A percentile compares a stretch with the other conserved stretches of the same genome.
phyloP scores from a whole-genome alignment of 371 early-diverging fungal species.

The Rhizopus delemar region DNA sequence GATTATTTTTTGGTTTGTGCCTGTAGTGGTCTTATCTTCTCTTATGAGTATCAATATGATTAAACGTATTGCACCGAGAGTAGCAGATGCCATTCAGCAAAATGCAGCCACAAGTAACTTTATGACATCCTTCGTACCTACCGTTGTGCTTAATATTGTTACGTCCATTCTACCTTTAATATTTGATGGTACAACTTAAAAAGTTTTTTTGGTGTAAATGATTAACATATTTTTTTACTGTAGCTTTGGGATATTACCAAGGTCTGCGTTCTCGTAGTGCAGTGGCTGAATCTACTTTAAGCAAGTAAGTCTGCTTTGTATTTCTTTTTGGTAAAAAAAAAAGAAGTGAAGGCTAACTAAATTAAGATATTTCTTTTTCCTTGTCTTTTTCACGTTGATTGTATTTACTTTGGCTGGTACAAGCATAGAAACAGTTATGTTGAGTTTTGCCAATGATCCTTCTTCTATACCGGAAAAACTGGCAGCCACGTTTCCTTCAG shows the following conservation, averaged over 20 bases:
- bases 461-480: slow-evolving; percentile 61
- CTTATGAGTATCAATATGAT: slow-evolving; percentile 50
- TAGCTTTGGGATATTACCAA: slow-evolving; percentile 45
- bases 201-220: background rate
- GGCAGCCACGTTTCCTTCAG: slow-evolving; percentile 60
- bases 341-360: no score
- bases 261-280: slow-evolving; percentile 46
- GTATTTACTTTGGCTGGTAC: slow-evolving; percentile 81
- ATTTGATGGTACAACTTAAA: slow-evolving; percentile 37
- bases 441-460: slow-evolving; percentile 57
- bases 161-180: slow-evolving; percentile 67
- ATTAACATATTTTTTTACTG: background rate
- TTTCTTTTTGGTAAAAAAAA: no score
- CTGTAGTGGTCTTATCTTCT: slow-evolving; percentile 51
- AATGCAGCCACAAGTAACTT: slow-evolving; percentile 38
- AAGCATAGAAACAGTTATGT: slow-evolving; percentile 60
- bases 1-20: slow-evolving; percentile 47
- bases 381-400: slow-evolving; percentile 86
- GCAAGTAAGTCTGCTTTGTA: slow-evolving; percentile 34
- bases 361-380: slow-evolving; percentile 80
- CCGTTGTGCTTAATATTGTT: slow-evolving; percentile 53
- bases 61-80: slow-evolving; percentile 25
- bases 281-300: slow-evolving; percentile 48
- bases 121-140: slow-evolving; percentile 55
- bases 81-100: slow-evolving; percentile 15